Evolutionary conservation across 306 rosid genomes (phyloP).

Genomic region (Inga leiocalycina): DNA sequence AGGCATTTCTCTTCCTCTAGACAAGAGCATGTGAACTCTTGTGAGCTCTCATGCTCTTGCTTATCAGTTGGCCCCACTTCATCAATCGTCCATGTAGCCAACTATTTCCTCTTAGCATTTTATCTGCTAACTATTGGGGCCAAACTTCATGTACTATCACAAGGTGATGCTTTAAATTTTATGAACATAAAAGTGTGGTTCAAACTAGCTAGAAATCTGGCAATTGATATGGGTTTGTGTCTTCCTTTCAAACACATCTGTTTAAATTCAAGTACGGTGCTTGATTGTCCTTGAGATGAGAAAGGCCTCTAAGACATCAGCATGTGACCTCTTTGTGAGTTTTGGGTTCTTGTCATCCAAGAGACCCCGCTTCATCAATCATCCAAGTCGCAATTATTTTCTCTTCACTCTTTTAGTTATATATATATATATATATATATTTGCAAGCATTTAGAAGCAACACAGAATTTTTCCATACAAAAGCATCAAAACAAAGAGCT

Average conservation of each 20-base stretch:
- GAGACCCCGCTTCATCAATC: not conserved
- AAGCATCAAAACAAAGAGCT: not conserved
- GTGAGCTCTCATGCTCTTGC: conserved; percentile 11
- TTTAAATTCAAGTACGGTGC: not conserved
- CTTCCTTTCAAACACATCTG: conserved; percentile 33
- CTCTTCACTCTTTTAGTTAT: not conserved
- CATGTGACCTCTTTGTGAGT: not conserved
- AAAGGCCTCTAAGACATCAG: not conserved
- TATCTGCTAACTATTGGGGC: conserved; percentile 6
- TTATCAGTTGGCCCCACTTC: conserved; percentile 11
- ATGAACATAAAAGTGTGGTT: not conserved
- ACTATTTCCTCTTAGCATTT: not conserved
- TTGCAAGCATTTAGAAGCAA: conserved; percentile 21
- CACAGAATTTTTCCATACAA: not conserved
- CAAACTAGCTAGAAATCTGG: no score
- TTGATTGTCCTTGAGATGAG: no score
- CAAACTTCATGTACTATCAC: not conserved
- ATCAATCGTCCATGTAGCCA: not conserved
- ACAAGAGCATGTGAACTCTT: conserved; percentile 46
- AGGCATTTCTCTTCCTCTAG: not conserved
- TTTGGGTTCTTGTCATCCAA: not conserved
- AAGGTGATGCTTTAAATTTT: not conserved
- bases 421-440: conserved; percentile 33
- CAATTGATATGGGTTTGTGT: conserved; percentile 22
- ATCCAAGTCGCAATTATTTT: not conserved